phyloP scores from a whole-genome alignment of 768 basidiomycete species.

The button mushroom (Agaricus bisporus) region DNA sequence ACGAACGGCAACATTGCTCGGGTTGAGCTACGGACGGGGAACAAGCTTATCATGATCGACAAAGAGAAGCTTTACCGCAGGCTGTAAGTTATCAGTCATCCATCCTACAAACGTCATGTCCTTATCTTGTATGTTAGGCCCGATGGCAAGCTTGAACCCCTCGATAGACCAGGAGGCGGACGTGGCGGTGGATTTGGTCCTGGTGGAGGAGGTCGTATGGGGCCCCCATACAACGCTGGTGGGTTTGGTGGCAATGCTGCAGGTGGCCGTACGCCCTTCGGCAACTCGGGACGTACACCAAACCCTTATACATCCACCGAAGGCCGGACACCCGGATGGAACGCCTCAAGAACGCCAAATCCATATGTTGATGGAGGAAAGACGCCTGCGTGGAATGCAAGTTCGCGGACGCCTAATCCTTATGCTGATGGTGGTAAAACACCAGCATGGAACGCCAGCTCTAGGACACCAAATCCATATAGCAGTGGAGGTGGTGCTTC shows the following conservation, averaged over 20 bases:
- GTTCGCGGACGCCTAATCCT: slow-evolving; percentile 67
- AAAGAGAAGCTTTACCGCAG: slow-evolving; percentile 71
- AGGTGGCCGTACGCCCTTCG: slow-evolving; percentile 28
- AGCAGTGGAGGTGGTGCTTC: slow-evolving; percentile 34
- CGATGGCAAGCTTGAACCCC: slow-evolving; percentile 47
- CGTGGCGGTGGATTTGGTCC: slow-evolving; percentile 13
- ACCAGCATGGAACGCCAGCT: slow-evolving; percentile 59
- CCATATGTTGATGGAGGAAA: slow-evolving; percentile 58
- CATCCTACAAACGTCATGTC: not conserved
- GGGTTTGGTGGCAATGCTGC: slow-evolving; percentile 18
- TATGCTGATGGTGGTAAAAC: slow-evolving; percentile 58
- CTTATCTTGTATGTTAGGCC: slow-evolving; percentile 30
- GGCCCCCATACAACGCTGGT: slow-evolving; percentile 28
- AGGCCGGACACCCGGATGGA: slow-evolving; percentile 53
- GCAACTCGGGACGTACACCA: slow-evolving; percentile 45
- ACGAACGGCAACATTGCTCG: slow-evolving; percentile 82
- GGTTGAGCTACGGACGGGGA: slow-evolving; percentile 85
- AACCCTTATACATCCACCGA: slow-evolving; percentile 58
- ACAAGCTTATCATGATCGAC: slow-evolving; percentile 84
- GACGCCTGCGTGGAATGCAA: slow-evolving; percentile 60
- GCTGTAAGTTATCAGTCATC: slow-evolving; percentile 43
- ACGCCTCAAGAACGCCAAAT: slow-evolving; percentile 59
- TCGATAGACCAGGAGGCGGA: slow-evolving; percentile 29
- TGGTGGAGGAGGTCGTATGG: slow-evolving; percentile 19
- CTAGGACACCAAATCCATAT: slow-evolving; percentile 71